phyloP scores from a whole-genome alignment of 805 yeast genomes.

The Metschnikowia continentalis region DNA sequence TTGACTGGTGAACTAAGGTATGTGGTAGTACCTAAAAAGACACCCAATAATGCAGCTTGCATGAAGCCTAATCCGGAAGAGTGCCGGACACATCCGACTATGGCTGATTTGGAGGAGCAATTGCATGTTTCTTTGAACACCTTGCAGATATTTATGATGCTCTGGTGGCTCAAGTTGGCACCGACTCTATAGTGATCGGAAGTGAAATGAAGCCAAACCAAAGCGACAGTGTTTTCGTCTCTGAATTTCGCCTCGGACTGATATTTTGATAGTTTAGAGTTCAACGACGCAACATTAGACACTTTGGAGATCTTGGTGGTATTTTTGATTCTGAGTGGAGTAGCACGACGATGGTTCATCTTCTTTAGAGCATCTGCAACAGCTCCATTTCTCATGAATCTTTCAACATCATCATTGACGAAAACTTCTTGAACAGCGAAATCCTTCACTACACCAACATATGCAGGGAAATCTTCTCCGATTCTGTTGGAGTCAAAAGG shows the following conservation, averaged over 20 bases:
- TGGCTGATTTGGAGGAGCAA: conserved; percentile 62
- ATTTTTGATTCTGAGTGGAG: conserved; percentile 55
- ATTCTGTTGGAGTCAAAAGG: conserved; percentile 65
- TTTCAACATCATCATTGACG: conserved; percentile 73
- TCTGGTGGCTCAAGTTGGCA: conserved; percentile 52
- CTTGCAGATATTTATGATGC: conserved; percentile 75
- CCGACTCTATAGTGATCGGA: conserved; percentile 68
- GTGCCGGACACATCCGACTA: conserved; percentile 84
- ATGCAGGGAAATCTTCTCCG: conserved; percentile 69
- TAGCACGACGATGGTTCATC: conserved; percentile 28
- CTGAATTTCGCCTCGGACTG: conserved; percentile 38
- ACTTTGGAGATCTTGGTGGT: conserved; percentile 55
- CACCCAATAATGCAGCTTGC: conserved; percentile 79
- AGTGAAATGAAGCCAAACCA: conserved; percentile 67
- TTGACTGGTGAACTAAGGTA: conserved; percentile 74
- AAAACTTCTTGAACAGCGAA: conserved; percentile 69
- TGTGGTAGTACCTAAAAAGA: conserved; percentile 82
- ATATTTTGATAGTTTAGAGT: conserved; percentile 40
- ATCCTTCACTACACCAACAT: conserved; percentile 62
- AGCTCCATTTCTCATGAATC: conserved; percentile 62
- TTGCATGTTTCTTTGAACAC: conserved; percentile 90
- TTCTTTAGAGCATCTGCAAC: conserved; percentile 57
- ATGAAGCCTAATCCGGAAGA: conserved; percentile 83
- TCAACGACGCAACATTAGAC: conserved; percentile 36
- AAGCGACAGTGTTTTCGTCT: conserved; percentile 43